Evolutionary conservation across 257 asterid genomes (phyloP).

Genomic region (Primulina tabacum): DNA sequence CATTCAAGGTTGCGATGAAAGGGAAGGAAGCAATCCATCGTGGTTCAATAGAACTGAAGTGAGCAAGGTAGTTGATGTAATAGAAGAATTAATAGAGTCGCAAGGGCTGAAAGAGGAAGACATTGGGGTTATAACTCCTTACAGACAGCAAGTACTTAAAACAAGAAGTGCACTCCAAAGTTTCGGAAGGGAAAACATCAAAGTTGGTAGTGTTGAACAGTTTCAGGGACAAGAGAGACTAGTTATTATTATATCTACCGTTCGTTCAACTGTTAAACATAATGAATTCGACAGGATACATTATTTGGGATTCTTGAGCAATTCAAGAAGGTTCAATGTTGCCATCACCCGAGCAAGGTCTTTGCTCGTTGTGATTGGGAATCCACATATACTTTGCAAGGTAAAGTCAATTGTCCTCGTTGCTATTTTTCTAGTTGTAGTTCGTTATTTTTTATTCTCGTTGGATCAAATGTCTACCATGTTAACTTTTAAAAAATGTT

Average conservation of each 20-base stretch:
- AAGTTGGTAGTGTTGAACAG: constrained; percentile 95
- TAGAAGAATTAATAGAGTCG: constrained; percentile 37
- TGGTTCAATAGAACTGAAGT: constrained; percentile 95
- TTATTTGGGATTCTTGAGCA: constrained; percentile 73
- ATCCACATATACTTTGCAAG: constrained; percentile 97
- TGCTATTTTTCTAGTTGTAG: neutral
- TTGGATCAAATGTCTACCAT: no score
- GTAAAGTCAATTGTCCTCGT: constrained; percentile 32
- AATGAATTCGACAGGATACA: constrained; percentile 72
- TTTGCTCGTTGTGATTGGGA: constrained; percentile 78
- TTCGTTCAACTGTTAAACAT: constrained; percentile 84
- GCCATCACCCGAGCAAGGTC: constrained; percentile 85
- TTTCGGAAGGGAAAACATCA: constrained; percentile 35
- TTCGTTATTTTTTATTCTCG: neutral
- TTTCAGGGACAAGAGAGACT: constrained; percentile 91
- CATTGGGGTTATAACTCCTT: constrained; percentile 91
- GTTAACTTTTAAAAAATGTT: no score
- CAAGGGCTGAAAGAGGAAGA: constrained; percentile 64
- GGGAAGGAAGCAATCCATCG: constrained; percentile 97
- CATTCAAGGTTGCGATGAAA: constrained; percentile 53
- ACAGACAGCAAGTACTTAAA: constrained; percentile 80
- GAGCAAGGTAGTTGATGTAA: constrained; percentile 79
- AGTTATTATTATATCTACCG: constrained; percentile 85
- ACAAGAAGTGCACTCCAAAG: constrained; percentile 62
- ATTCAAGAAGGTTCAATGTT: constrained; percentile 79